These are phyloP conservation scores for Arachis stenosperma DNA, from an alignment of 306 rosid genomes.

Conservation along the genomic window DNA sequence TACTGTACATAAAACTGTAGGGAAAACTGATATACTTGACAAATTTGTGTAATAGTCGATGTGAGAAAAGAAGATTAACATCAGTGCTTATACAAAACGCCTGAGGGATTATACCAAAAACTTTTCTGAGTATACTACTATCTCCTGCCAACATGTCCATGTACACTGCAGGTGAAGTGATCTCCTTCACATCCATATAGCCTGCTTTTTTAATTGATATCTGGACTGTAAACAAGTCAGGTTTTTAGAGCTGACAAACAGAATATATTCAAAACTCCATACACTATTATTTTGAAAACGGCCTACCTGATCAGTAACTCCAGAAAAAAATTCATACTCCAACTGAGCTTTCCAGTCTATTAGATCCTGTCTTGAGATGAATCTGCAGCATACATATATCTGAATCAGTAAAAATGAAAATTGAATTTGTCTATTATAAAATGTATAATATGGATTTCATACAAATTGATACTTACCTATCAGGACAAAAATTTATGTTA, in stretches of 20 bases:
- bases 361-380: conserved; percentile 82
- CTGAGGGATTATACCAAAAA: conserved; percentile 67
- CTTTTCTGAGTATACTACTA: conserved; percentile 77
- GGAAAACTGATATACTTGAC: conserved; percentile 7
- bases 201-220: conserved; percentile 71
- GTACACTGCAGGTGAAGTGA: conserved; percentile 64
- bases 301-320: conserved; percentile 68
- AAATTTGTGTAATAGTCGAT: background rate
- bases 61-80: conserved; percentile 28
- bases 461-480: conserved; percentile 67
- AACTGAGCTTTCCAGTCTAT: conserved; percentile 86
- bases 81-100: background rate
- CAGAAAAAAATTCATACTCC: conserved; percentile 67
- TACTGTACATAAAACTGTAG: background rate
- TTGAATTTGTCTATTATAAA: conserved; percentile 9
- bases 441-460: conserved; percentile 5
- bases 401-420: conserved; percentile 33
- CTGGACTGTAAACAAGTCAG: conserved; percentile 99
- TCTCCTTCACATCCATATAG: conserved; percentile 90
- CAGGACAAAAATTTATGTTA: conserved; percentile 57
- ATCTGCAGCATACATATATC: conserved; percentile 57
- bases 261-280: conserved; percentile 26
- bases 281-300: conserved; percentile 25
- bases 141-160: conserved; percentile 78
- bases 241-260: conserved; percentile 65